Percentiles rank a stretch among this genome's conserved stretches.
These are phyloP conservation scores for Suhomyces maxii DNA, from an alignment of 1,139 yeast genomes.

Conservation along the genomic window DNA sequence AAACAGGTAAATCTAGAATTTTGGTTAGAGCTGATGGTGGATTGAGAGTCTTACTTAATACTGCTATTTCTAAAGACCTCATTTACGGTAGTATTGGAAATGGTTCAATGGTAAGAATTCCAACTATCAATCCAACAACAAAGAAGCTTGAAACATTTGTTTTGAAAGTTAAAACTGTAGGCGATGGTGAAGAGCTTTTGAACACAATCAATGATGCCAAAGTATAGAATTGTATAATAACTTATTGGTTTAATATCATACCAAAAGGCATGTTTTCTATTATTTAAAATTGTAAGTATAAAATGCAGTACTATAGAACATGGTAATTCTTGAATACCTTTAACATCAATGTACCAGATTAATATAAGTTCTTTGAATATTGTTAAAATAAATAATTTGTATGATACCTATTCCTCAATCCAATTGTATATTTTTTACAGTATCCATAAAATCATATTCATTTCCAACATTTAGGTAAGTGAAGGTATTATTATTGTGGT, in stretches of 20 bases:
- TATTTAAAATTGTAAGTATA: background rate
- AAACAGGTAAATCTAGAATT: slow-evolving; percentile 63
- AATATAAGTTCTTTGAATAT: background rate
- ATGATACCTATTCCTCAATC: background rate
- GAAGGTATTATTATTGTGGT: slow-evolving; percentile 14
- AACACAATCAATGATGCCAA: slow-evolving; percentile 48
- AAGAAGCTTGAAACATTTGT: slow-evolving; percentile 56
- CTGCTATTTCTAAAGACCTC: slow-evolving; percentile 51
- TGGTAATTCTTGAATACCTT: background rate
- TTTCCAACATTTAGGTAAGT: slow-evolving; percentile 48
- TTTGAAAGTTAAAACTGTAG: slow-evolving; percentile 63
- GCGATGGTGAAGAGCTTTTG: slow-evolving; percentile 68
- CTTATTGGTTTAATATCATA: background rate
- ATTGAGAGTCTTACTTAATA: slow-evolving; percentile 75
- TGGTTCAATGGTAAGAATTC: slow-evolving; percentile 57
- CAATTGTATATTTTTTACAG: slow-evolving; percentile 28
- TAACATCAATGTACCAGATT: background rate
- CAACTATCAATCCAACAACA: slow-evolving; percentile 48
- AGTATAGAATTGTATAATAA: slow-evolving; percentile 3
- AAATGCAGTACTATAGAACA: slow-evolving; percentile 1
- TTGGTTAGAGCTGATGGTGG: slow-evolving; percentile 88
- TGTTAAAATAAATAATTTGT: too few relatives aligned
- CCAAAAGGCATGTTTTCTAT: background rate
- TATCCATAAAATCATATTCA: slow-evolving; percentile 47
- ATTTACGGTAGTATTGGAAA: slow-evolving; percentile 60